Conservation (phyloP, 1,139 yeast genomes). For the Hyphopichia wangnamkhiaoensis region DNA sequence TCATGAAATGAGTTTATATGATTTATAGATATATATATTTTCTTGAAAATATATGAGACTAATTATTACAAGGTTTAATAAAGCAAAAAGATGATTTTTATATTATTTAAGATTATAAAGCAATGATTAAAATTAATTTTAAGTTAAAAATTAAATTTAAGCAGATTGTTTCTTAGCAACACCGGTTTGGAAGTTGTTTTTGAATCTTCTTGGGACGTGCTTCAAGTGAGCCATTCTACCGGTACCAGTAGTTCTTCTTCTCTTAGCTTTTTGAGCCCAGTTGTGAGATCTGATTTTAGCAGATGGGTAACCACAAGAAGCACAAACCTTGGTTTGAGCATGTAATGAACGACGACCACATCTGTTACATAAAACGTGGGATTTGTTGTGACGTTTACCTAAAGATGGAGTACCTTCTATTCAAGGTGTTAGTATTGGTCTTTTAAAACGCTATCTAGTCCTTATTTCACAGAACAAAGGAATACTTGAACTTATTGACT, state of each 20-base stretch:
- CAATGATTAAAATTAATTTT: not conserved
- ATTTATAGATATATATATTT: conserved; percentile 2
- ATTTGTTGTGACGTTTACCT: conserved; percentile 99
- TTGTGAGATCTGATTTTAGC: conserved; percentile 98
- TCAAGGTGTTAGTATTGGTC: conserved; percentile 21
- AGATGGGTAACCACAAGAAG: conserved; percentile 99
- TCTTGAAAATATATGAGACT: not conserved
- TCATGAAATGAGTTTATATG: conserved; percentile 2
- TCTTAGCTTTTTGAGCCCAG: conserved; percentile 99
- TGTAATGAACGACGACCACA: conserved; percentile 99
- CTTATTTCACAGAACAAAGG: no score
- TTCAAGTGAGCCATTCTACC: conserved; percentile 99
- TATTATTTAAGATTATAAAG: conserved; percentile 7
- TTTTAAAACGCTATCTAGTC: no score
- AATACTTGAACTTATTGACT: no score
- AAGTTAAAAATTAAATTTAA: conserved; percentile 22
- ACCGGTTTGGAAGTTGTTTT: conserved; percentile 98
- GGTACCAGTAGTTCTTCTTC: conserved; percentile 99
- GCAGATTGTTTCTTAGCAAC: conserved; percentile 60
- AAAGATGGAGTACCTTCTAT: conserved; percentile 99
- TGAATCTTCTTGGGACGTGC: conserved; percentile 96
- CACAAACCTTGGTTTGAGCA: conserved; percentile 98
- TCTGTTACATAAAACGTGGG: conserved; percentile 99
- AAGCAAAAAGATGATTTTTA: conserved; percentile 5
- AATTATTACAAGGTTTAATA: conserved; percentile 1